Conservation (phyloP, 176 grass and related monocot genomes). For the Hyparrhenia diplandra region DNA sequence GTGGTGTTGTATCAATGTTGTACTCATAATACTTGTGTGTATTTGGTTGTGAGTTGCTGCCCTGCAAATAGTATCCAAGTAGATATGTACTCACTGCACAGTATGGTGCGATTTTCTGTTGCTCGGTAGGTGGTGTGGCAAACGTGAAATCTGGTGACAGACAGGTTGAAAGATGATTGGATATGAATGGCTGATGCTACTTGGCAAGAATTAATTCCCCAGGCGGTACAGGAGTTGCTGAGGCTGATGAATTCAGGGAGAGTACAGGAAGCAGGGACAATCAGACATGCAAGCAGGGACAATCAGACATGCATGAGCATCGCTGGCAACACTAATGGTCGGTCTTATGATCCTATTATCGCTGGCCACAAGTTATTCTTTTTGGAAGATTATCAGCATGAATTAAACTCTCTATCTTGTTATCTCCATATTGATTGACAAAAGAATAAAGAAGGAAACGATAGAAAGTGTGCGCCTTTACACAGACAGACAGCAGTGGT, state of each 20-base stretch:
- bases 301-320: neutral
- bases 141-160: too few species aligned
- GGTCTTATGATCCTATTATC: neutral
- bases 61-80: neutral
- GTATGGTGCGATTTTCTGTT: neutral
- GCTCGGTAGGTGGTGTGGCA: neutral
- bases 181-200: neutral
- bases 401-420: neutral
- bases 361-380: neutral
- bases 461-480: neutral
- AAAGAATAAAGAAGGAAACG: neutral
- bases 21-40: neutral
- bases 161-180: neutral
- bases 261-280: neutral
- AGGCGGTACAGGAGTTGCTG: neutral
- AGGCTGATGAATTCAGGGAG: neutral
- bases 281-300: too few species aligned
- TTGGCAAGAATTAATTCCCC: neutral
- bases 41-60: neutral
- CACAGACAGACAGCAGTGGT: neutral
- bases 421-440: neutral
- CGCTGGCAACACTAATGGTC: slow-evolving; percentile 1
- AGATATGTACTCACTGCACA: neutral
- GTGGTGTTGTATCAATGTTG: neutral
- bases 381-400: neutral